phyloP scores from a whole-genome alignment of 2,329 filamentous ascomycete genomes.

The Leptographium lundbergii region DNA sequence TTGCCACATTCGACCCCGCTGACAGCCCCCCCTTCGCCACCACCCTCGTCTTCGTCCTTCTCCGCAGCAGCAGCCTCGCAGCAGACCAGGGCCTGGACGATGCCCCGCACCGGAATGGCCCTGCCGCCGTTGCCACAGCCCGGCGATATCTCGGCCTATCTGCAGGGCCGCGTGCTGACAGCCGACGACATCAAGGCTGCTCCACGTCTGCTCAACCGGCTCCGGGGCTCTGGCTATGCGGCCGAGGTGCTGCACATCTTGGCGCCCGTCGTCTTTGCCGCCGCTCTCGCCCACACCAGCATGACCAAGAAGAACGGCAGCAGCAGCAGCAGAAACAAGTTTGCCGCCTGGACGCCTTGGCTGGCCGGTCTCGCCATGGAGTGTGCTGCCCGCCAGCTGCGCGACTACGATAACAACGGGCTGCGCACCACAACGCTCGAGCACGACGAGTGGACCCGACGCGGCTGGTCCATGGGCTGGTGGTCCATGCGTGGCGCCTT shows the following conservation, averaged over 20 bases:
- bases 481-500: slow-evolving; percentile 96
- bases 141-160: slow-evolving; percentile 72
- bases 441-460: slow-evolving; percentile 75
- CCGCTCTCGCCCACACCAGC: slow-evolving; percentile 52
- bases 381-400: slow-evolving; percentile 74
- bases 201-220: slow-evolving; percentile 68
- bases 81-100: slow-evolving; percentile 59
- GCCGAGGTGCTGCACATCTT: slow-evolving; percentile 90
- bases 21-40: not conserved
- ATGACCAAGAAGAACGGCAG: slow-evolving; percentile 22
- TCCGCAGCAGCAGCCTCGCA: slow-evolving; percentile 19
- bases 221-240: slow-evolving; percentile 59
- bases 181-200: slow-evolving; percentile 96
- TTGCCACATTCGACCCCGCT: no score
- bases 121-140: slow-evolving; percentile 73
- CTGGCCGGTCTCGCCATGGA: slow-evolving; percentile 74
- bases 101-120: slow-evolving; percentile 86
- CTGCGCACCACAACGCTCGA: slow-evolving; percentile 77
- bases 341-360: slow-evolving; percentile 78
- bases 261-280: slow-evolving; percentile 74
- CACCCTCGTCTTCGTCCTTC: slow-evolving; percentile 1
- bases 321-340: slow-evolving; percentile 23
- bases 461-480: slow-evolving; percentile 87
- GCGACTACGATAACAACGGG: slow-evolving; percentile 45
- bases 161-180: slow-evolving; percentile 80